Base-by-base conservation (phyloP, 495 filamentous ascomycete species). In the Aspergillus homomorphus region DNA sequence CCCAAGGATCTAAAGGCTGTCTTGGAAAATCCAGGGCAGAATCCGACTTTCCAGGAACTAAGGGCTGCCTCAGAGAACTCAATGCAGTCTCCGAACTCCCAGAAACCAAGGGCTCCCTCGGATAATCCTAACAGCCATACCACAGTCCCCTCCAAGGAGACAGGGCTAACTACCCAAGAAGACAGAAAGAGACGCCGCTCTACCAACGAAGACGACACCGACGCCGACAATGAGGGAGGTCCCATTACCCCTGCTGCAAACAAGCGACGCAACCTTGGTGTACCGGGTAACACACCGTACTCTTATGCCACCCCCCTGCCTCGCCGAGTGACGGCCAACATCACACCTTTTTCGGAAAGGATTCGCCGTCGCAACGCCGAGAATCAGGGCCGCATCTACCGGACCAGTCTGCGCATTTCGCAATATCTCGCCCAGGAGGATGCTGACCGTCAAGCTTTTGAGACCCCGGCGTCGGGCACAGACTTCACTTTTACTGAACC, bases 401-500 rank as follows among this genome's bases (percentile, higher is more conserved):
- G 57, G 3, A 77, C 74, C 12, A 50, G 73, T 14, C 73, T 68
- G n/a, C 72, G 73, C n/a, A 44, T 76, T n/a, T 68, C 71, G 1
- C 54, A 73, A n/a, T 59, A 69, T 8, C 44, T 76, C 23, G 63
- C 66, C 16, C 69, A 75, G 61, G 58, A 54, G 14, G 66, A 66
- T 15, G 56, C 62, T 12, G 64, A 69, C 49, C 62, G 67, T 14
- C 62, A 14, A 19, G 57, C 61, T 4, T 53, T 58, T 2, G 59
- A 57, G 46, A n/a, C 53, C 8, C 21, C 53, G 10, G 33, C 15
- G 4, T 12, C 33, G 12, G 33, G 33, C 8, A 12, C 8, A 38
- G 33, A 38, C 15, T 2, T 38, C 10, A 2, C 33, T 2, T 4
- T 28, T 28, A 38, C 33, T 38, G 33, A 38, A 38, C 33, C 33